These are phyloP conservation scores for Pyrus communis DNA, from an alignment of 306 rosid genomes.

Conservation along the genomic window DNA sequence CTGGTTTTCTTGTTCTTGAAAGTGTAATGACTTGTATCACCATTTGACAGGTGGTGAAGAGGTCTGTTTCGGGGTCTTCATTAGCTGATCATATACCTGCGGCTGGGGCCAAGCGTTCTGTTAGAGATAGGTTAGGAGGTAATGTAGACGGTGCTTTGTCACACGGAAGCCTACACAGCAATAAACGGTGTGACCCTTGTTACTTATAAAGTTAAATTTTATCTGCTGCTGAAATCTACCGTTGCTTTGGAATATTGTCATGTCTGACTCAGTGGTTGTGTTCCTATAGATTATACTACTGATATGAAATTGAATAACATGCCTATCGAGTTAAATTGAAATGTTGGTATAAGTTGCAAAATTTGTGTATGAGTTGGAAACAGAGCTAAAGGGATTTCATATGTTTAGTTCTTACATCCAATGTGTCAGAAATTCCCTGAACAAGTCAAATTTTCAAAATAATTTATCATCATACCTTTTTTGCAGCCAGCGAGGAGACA, in stretches of 20 bases:
- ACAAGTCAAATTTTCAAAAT: background rate
- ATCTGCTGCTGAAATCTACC: background rate
- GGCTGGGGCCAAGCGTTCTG: conserved; percentile 72
- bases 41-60: conserved; percentile 66
- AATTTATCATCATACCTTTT: conserved; percentile 8
- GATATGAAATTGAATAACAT: background rate
- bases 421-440: background rate
- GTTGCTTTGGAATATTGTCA: background rate
- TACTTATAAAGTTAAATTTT: background rate
- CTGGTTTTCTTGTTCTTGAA: background rate
- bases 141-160: conserved; percentile 36
- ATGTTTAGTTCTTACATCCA: background rate
- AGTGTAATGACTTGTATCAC: conserved; percentile 9
- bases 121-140: conserved; percentile 80
- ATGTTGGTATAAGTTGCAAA: background rate
- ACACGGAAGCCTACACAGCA: conserved; percentile 37
- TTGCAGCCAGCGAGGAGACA: conserved; percentile 68
- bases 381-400: background rate
- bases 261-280: background rate
- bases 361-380: background rate
- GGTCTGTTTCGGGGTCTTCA: conserved; percentile 38
- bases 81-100: conserved; percentile 35
- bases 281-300: background rate
- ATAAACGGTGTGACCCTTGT: conserved; percentile 56
- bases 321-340: background rate